Base-by-base conservation (phyloP, 2,329 filamentous ascomycete species). In the Talaromyces sp. region DNA sequence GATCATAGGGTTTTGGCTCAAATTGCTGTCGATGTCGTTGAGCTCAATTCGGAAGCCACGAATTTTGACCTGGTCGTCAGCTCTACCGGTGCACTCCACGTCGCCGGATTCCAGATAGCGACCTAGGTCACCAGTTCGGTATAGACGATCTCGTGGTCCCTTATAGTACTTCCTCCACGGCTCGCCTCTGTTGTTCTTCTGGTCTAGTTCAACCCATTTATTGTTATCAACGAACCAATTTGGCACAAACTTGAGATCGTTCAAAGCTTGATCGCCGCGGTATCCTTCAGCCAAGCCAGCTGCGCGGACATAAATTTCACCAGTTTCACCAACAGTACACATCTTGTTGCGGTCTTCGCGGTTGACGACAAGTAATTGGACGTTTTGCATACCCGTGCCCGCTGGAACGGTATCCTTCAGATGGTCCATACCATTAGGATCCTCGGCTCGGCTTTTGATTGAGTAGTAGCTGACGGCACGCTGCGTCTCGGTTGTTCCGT, bases 11-110 rank as follows among this genome's bases (percentile, higher is more conserved):
- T 91, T 86, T 50, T 87, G 84, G 60, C 86, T 89, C 54, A 97
- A 79, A 73, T 96, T 88, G 46, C 83, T 89, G 75, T 98, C 93
- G 68, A 98, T 97, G 68, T 98, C 95, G 66, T 89, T 89, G 52
- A 98, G 86, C 78, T 99, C 95, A 68, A 99, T 96, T 65, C 93
- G 85, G 82, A 97, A 98, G 1, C 93, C 93, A 64, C 95, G 89
- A 67, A 98, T 93, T 81, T 98, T 99, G 79, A 97, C 91, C 73
- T 98, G 93, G 68, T 89, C 85, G 71, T 98, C 93, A 25, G 87
- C 87, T 63, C 95, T 84, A 23, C 93, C 93, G 9, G 89, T 88
- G 71, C 87, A 90, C 70, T 90, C 89, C 11, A 92, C 88, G 67
- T 88, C 87, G 39, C 90, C 91, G 50, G 86, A 82, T 1, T 83